Evolutionary conservation across 2,329 filamentous ascomycete species (phyloP), one percentile per base, ranked within the genome.

Genomic region (Aschersonia sp.): DNA sequence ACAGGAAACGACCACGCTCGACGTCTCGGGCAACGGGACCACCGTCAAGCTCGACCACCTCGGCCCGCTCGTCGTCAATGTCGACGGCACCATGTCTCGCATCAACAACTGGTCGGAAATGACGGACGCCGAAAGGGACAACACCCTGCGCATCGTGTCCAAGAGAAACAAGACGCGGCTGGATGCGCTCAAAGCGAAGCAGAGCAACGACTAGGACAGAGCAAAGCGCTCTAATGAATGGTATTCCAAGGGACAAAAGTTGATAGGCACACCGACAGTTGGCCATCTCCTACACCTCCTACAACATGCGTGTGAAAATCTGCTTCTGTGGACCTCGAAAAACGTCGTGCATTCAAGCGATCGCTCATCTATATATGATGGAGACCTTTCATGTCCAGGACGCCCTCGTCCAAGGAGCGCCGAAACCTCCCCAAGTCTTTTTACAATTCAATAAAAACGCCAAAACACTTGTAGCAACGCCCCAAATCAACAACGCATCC

Each of bases 71-170:
- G 83, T 89, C 1, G 79, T 88, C 47, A 84, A 87, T 60, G 67
- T 70, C 51, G 81, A 89, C 61, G 84, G 84, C 22, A 80, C 80
- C 7, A 62, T 87, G 54, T 79, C 79, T 48, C 73, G 83, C 35
- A 84, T 89, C 55, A 65, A 72, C 37, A 88, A 89, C 61, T 89
- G 84, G 84, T 69, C 66, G 7, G 67, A 79, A 53, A 87, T 88
- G 84, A 74, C 75, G 2, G 76, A 78, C 30, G 70, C 78, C 6
- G 84, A 88, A 69, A 72, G 69, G 59, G 64, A 75, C 59, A 84
- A 79, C 56, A 85, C 83, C 39, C 53, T 87, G 59, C 70, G 79
- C 43, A 65, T 87, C 44, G 58, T 89, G 54, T 76, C 77, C 8
- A 82, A 77, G 70, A 69, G 84, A 58, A 88, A 89, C 59, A 71